Base-by-base conservation (phyloP, 1,284 basidiomycete genomes). In the Wolfiporia cocos region DNA sequence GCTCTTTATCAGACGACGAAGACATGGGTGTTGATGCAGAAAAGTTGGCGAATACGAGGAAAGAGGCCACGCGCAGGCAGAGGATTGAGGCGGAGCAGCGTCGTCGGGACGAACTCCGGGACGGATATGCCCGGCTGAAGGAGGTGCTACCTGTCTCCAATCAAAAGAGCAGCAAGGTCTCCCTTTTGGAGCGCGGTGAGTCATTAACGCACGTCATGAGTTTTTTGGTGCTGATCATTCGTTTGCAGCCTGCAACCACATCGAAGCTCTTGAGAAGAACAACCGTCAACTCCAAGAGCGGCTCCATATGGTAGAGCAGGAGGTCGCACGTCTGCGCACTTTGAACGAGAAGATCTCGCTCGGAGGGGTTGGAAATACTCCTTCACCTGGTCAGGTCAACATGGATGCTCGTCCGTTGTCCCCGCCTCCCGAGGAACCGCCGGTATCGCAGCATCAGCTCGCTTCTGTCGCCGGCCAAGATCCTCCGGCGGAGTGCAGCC, bases 131-230 rank as follows among this genome's bases (percentile, higher is more conserved):
- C 28, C 80, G 85, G 56, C 70, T 93, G 57, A 91, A 90, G 65
- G 87, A 89, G 48, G 85, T 85, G 20, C 70, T 93, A 4, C 90
- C 90, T 2, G 73, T 81, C 35, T 86, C 86, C 12, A 90, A 87
- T 63, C 88, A 92, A 70, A 88, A 91, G 66, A 82, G 81, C 58
- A 89, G 85, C 68, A 93, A 93, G 62, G 84, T 89, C n/a, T 86
- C 81, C 22, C 65, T 92, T 41, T 70, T 93, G 43, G 90, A 92
- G 64, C 74, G 91, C 71, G 87, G 88, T 90, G 55, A 48, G 75
- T 63, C 32, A 41, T 22, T 43, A 43, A 50, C 17, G 28, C 47
- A 31, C 28, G 28, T 20, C 19, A 29, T 4, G 31, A 7, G 19
- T 34, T 30, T 19, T 43, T 12, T 30, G n/a, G n/a, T 19, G 32